Conservation (phyloP, 2,329 filamentous ascomycete genomes). For the Pseudogymnoascus sp. region DNA sequence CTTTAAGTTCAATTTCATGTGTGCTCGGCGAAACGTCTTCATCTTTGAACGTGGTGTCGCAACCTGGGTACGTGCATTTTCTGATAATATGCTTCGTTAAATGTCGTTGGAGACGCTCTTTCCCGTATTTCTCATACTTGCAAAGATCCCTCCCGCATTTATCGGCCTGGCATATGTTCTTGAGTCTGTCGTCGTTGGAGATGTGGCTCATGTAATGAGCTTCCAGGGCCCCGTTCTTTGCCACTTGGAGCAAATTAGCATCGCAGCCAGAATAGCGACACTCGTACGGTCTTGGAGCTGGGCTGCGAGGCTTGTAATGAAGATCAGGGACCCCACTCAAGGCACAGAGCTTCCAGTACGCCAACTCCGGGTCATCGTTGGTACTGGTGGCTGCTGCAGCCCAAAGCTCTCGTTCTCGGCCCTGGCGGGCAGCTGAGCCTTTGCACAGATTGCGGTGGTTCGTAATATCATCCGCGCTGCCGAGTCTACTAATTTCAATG, state of each 20-base stretch:
- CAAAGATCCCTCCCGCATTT: background rate
- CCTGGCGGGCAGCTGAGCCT: background rate
- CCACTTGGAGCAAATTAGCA: background rate
- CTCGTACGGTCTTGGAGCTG: background rate
- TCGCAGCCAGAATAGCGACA: background rate
- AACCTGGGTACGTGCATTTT: background rate
- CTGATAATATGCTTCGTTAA: background rate
- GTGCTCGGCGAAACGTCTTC: background rate
- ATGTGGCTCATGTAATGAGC: background rate
- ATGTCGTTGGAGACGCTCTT: background rate
- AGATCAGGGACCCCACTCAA: background rate
- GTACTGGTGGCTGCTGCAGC: background rate
- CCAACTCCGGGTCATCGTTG: background rate
- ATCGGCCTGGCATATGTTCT: background rate
- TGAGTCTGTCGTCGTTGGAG: background rate
- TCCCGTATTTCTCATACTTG: background rate
- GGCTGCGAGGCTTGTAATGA: background rate
- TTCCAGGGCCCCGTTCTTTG: background rate
- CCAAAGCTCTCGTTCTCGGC: background rate
- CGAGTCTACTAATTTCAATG: background rate
- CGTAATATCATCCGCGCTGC: conserved; percentile 1
- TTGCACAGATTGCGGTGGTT: conserved; percentile 4
- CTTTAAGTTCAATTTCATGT: background rate
- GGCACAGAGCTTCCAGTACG: conserved; percentile 5
- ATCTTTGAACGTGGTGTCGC: background rate